Percentiles rank a stretch among this genome's conserved stretches.
Evolutionary conservation across 1,139 yeast genomes (phyloP).

Genomic region (Yamadazyma taylorii): DNA sequence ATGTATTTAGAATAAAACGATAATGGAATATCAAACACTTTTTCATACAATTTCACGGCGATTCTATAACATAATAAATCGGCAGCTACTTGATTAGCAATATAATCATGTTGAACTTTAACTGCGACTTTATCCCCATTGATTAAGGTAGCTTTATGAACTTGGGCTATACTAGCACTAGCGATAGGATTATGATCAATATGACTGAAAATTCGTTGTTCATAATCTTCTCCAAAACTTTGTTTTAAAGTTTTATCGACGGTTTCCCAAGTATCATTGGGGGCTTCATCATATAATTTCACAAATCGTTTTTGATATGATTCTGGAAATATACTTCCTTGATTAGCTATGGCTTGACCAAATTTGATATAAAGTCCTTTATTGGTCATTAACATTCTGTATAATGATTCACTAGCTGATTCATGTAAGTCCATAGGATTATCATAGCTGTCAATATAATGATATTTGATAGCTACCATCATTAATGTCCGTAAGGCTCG

Average conservation of each 20-base stretch:
- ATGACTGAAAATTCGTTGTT: slow-evolving; percentile 40
- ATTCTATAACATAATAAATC: slow-evolving; percentile 59
- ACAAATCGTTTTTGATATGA: slow-evolving; percentile 58
- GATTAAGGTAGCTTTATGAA: slow-evolving; percentile 54
- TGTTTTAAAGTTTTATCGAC: slow-evolving; percentile 46
- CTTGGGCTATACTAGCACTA: slow-evolving; percentile 76
- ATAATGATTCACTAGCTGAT: slow-evolving; percentile 55
- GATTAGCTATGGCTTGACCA: slow-evolving; percentile 77
- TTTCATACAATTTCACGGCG: slow-evolving; percentile 55
- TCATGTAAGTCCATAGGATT: slow-evolving; percentile 56
- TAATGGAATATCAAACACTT: slow-evolving; percentile 64
- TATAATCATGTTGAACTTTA: slow-evolving; percentile 66
- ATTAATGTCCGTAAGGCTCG: slow-evolving; percentile 51
- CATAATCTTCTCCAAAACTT: slow-evolving; percentile 49
- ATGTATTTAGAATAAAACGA: slow-evolving; percentile 57
- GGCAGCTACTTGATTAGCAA: slow-evolving; percentile 54
- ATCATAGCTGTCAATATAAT: slow-evolving; percentile 38
- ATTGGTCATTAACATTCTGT: slow-evolving; percentile 52
- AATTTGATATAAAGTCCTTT: slow-evolving; percentile 75
- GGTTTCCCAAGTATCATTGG: slow-evolving; percentile 60
- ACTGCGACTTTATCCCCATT: slow-evolving; percentile 61
- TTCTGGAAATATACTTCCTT: slow-evolving; percentile 64
- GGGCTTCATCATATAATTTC: slow-evolving; percentile 68
- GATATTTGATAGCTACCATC: slow-evolving; percentile 63
- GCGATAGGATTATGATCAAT: slow-evolving; percentile 61